Conservation (phyloP, 352 stramenopile species). For the Globisporangium solare region DNA sequence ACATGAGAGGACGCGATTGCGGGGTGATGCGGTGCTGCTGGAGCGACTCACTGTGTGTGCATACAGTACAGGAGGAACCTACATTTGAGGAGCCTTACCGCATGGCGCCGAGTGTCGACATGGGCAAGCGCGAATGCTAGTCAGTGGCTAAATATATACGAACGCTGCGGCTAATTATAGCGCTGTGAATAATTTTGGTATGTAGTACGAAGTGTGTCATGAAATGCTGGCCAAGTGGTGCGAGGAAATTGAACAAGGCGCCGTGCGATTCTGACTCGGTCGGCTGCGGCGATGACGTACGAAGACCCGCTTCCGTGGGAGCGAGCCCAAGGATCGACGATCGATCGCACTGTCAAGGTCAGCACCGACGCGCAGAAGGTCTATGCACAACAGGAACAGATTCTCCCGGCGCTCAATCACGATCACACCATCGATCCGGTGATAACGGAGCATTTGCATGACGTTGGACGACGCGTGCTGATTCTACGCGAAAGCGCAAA, state of each 20-base stretch:
- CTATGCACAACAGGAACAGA: conserved; percentile 45
- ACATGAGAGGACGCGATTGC: too few species aligned
- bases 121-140: too few species aligned
- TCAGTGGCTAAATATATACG: too few species aligned
- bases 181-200: too few species aligned
- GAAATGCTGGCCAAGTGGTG: too few species aligned
- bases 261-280: neutral
- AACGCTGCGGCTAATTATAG: too few species aligned
- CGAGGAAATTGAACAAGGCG: neutral
- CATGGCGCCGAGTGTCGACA: too few species aligned
- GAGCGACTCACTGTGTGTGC: too few species aligned
- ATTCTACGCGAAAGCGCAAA: conserved; percentile 48
- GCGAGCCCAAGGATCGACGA: conserved; percentile 30
- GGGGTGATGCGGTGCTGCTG: too few species aligned
- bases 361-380: conserved; percentile 49
- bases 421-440: conserved; percentile 35
- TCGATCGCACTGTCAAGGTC: conserved; percentile 49
- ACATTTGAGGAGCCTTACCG: too few species aligned
- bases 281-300: conserved; percentile 25
- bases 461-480: conserved; percentile 51
- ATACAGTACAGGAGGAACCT: too few species aligned
- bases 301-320: conserved; percentile 55
- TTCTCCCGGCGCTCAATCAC: conserved; percentile 50
- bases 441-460: conserved; percentile 41
- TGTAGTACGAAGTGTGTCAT: too few species aligned